These are phyloP conservation scores for Dendrobium catenatum DNA, from an alignment of 106 monocot genomes.

Conservation along the genomic window DNA sequence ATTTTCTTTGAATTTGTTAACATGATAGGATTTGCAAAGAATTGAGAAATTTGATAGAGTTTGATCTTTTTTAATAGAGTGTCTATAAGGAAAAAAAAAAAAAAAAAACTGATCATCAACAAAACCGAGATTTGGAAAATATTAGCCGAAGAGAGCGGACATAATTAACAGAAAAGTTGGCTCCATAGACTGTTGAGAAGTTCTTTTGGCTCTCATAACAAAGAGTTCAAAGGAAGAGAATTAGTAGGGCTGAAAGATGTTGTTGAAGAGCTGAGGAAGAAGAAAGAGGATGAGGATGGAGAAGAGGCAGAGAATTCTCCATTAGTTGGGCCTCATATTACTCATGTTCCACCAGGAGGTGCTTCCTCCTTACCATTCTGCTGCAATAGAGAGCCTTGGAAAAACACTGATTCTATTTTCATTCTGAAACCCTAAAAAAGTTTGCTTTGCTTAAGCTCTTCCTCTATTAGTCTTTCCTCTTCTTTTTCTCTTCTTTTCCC, in stretches of 20 bases:
- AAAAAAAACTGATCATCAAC: too few relatives aligned
- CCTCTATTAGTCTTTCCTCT: neutral
- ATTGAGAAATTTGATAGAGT: too few relatives aligned
- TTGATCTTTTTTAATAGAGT: too few relatives aligned
- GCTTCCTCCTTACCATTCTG: constrained; percentile 49
- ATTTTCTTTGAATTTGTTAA: neutral
- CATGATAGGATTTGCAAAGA: neutral
- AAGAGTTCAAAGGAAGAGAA: constrained; percentile 13
- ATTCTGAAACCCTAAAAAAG: constrained; percentile 13
- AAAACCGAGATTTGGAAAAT: neutral
- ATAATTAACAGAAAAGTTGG: constrained; percentile 65
- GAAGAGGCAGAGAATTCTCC: constrained; percentile 19
- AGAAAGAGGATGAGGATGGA: constrained; percentile 18
- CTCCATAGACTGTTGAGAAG: constrained; percentile 73
- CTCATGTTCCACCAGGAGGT: constrained; percentile 52
- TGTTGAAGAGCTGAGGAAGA: constrained; percentile 17
- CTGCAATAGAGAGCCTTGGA: constrained; percentile 43
- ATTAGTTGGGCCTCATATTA: constrained; percentile 18
- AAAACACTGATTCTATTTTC: constrained; percentile 49
- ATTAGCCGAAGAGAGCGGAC: constrained; percentile 14
- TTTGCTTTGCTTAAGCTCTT: constrained; percentile 7
- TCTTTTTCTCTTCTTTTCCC: neutral
- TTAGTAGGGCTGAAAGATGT: constrained; percentile 19
- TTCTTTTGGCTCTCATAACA: constrained; percentile 34
- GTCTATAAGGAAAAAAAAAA: neutral